Percentiles rank a stretch among this genome's conserved stretches.
Evolutionary conservation across 1,139 yeast species (phyloP).

Genomic region (Kodamaea alishanica): DNA sequence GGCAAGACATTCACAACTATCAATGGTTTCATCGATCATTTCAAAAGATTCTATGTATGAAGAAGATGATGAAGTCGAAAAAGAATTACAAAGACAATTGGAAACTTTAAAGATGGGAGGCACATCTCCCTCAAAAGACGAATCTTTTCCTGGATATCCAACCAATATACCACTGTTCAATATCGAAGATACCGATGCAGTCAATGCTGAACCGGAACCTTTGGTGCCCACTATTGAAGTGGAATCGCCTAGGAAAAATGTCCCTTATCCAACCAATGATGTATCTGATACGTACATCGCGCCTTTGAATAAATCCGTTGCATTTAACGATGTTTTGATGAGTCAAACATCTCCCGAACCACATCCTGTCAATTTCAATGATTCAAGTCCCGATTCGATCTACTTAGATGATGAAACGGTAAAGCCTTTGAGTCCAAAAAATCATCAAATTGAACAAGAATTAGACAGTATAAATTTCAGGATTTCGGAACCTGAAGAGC

Average conservation of each 20-base stretch:
- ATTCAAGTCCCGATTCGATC: constrained; percentile 7
- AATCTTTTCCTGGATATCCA: neutral
- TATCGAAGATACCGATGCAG: constrained; percentile 12
- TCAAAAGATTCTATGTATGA: constrained; percentile 32
- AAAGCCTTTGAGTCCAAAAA: constrained; percentile 33
- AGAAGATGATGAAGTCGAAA: constrained; percentile 34
- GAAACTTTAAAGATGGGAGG: constrained; percentile 33
- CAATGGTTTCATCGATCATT: constrained; percentile 44
- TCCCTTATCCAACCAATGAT: constrained; percentile 9
- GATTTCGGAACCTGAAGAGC: constrained; percentile 6
- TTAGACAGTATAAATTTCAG: constrained; percentile 26
- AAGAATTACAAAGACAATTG: constrained; percentile 41
- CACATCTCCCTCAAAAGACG: constrained; percentile 1
- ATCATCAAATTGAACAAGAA: constrained; percentile 30
- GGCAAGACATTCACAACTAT: constrained; percentile 33
- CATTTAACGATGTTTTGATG: constrained; percentile 5
- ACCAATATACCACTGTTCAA: constrained; percentile 17
- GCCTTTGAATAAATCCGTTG: constrained; percentile 2
- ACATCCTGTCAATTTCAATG: constrained; percentile 8
- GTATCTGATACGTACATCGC: constrained; percentile 12
- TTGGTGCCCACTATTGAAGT: too few relatives aligned
- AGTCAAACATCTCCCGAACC: constrained; percentile 5
- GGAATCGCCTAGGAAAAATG: neutral
- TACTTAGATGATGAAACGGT: constrained; percentile 3
- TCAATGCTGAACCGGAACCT: too few relatives aligned